Evolutionary conservation across 805 yeast genomes (phyloP), one percentile per base, ranked within the genome.

Genomic region (Ogataea wickerhamii): DNA sequence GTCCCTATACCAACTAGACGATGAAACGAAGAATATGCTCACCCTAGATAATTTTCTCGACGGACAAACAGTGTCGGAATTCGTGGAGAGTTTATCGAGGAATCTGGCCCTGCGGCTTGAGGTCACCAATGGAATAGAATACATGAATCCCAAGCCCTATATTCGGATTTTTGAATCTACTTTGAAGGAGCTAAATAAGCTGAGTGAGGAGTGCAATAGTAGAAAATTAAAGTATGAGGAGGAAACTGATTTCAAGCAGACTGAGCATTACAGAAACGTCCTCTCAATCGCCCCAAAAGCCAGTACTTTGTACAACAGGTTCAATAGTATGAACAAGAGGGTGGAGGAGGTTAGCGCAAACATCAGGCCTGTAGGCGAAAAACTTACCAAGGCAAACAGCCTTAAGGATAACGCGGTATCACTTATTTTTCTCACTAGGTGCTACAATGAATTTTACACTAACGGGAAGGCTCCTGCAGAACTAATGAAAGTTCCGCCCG

Each of bases 91-190:
- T 52, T 66, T 89, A 47, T 76, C 89, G 44, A 78, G 44, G 12
- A 43, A 48, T 52, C 85, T 82, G 47, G 67, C 74, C 12, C 49
- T 67, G 20, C 69, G 71, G 41, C 73, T 70, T 10, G 71, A 73
- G 6, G 76, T 71, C 44, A 75, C 70, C 20, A 71, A 74, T 40
- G 67, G 73, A 28, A 56, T 73, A 22, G 77, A 74, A 29, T 72
- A 71, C 53, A 61, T 87, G 38, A 96, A 93, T 54, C 96, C 98
- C 1, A 87, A 87, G 53, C 98, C 98, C 2, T 93, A 86, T 56
- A 91, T 91, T 32, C 75, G 96, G 49, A 87, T 96, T 0, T 89
- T 93, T 59, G 97, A 91, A 56, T 78, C 89, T 1, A 86, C 93
- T 2, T 66, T 88, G 31, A 71, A 78, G 32, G 91, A 87, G 52